Percentiles rank a stretch among this genome's conserved stretches.
phyloP scores from a whole-genome alignment of 441 rosid genomes.

The Gossypium davidsonii region DNA sequence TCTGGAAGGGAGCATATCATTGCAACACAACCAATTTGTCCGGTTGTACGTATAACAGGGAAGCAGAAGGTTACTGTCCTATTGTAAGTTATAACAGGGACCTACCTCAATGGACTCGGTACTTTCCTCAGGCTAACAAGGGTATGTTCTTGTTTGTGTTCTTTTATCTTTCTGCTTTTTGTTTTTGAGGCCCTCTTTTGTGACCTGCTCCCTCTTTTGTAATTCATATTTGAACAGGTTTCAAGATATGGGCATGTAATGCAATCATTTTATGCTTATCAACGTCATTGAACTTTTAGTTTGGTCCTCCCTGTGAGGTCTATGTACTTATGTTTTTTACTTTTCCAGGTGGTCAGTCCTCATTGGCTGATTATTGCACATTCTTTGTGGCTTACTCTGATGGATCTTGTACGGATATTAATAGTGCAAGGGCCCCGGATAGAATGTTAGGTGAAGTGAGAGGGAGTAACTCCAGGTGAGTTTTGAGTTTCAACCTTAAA shows the following conservation, averaged over 20 bases:
- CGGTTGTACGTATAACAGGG: constrained; percentile 98
- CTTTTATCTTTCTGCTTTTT: not conserved
- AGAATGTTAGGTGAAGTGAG: constrained; percentile 98
- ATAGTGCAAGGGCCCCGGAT: constrained; percentile 89
- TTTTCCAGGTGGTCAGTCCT: constrained; percentile 92
- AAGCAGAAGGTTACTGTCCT: constrained; percentile 99
- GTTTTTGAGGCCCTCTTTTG: not conserved
- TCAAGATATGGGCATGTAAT: not conserved
- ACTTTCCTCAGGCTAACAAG: constrained; percentile 95
- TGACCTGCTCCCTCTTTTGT: not conserved
- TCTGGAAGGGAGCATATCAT: constrained; percentile 93
- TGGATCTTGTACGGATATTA: constrained; percentile 93
- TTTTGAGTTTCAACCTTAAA: constrained; percentile 2
- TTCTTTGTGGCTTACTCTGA: constrained; percentile 98
- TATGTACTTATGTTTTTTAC: constrained; percentile 12
- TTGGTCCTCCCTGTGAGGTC: not conserved
- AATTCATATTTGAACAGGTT: not conserved
- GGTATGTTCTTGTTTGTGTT: constrained; percentile 34
- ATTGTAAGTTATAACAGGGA: constrained; percentile 89
- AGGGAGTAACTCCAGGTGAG: constrained; percentile 85
- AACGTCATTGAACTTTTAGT: not conserved
- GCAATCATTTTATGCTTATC: not conserved
- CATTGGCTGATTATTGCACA: constrained; percentile 95
- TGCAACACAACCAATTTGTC: constrained; percentile 92
- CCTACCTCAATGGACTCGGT: constrained; percentile 95